Conservation (phyloP, 495 filamentous ascomycete genomes). For the Penicillium argentinense region DNA sequence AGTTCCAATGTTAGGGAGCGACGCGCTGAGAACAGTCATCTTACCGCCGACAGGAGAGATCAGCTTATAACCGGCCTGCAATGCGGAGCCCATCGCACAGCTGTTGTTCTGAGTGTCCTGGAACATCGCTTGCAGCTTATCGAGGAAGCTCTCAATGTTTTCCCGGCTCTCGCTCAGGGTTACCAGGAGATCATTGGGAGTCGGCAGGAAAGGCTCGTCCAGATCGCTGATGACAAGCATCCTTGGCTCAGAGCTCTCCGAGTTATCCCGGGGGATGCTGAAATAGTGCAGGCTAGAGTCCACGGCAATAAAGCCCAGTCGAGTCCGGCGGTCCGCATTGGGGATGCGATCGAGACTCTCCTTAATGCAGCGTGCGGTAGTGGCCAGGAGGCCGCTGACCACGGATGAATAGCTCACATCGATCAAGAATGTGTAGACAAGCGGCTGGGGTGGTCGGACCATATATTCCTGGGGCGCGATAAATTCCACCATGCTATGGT, state of each 20-base stretch:
- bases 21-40: constrained; percentile 84
- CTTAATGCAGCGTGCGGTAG: constrained; percentile 87
- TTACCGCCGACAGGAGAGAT: constrained; percentile 93
- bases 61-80: constrained; percentile 91
- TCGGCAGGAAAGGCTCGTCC: constrained; percentile 95
- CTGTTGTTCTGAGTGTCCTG: constrained; percentile 82
- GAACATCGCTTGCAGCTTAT: constrained; percentile 95
- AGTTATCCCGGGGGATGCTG: constrained; percentile 82
- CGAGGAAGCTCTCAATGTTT: constrained; percentile 88
- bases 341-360: constrained; percentile 96
- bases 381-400: constrained; percentile 89
- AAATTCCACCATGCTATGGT: constrained; percentile 93
- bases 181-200: constrained; percentile 89
- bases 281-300: constrained; percentile 97
- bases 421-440: constrained; percentile 97
- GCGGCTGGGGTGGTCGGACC: constrained; percentile 93
- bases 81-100: constrained; percentile 89
- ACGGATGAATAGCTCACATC: constrained; percentile 94
- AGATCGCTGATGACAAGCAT: constrained; percentile 97
- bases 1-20: constrained; percentile 84
- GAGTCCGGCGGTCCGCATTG: constrained; percentile 89
- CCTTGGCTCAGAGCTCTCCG: constrained; percentile 74
- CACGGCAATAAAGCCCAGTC: constrained; percentile 92
- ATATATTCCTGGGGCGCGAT: constrained; percentile 99
- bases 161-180: constrained; percentile 84